Evolutionary conservation across 176 grass and related monocot species (phyloP), one percentile per base, ranked within the genome.

Genomic region (Juncus effusus): DNA sequence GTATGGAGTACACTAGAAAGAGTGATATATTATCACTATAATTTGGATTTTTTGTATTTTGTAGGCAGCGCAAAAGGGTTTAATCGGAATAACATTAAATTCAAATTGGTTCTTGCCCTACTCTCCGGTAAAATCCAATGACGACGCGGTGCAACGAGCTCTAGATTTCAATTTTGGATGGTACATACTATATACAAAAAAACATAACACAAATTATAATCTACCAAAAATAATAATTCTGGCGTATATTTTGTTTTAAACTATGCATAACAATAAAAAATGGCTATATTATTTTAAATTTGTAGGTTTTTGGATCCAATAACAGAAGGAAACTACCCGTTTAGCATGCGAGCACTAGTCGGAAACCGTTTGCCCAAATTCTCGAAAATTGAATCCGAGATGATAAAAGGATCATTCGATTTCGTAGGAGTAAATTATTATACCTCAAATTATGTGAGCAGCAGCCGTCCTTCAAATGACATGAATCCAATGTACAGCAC

Each of bases 121-220:
- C 10, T 82, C 81, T 41, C 35, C 3, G 14, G 82, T 84, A 0
- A 74, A 80, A 36, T 75, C 81, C 4, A 65, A 93, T 10, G 4
- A 61, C 2, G 70, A 78, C 52, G 84, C 88, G 1, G 58, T 54
- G n/a, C 79, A 54, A 35, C 83, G 78, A 1, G 69, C 75, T 14
- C 38, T 81, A 38, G 78, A 92, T 57, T 92, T 92, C 84, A 78
- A 67, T 78, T 38, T 86, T 66, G 88, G 88, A 70, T 92, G 88
- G 88, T 92, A 73, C 60, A 51, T 15, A 5, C 5, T 42, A 0
- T 51, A 28, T 36, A 9, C 4, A 28, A 28, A 28, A 28, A 28
- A 28, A 28, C 0, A 28, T 1, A 28, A 28, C 19, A 28, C 19
- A 28, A 28, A 28, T 28, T 28, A 28, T 28, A 28, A 28, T 28